phyloP scores from a whole-genome alignment of 2,329 filamentous ascomycete species.

The Calonectria honghensis region DNA sequence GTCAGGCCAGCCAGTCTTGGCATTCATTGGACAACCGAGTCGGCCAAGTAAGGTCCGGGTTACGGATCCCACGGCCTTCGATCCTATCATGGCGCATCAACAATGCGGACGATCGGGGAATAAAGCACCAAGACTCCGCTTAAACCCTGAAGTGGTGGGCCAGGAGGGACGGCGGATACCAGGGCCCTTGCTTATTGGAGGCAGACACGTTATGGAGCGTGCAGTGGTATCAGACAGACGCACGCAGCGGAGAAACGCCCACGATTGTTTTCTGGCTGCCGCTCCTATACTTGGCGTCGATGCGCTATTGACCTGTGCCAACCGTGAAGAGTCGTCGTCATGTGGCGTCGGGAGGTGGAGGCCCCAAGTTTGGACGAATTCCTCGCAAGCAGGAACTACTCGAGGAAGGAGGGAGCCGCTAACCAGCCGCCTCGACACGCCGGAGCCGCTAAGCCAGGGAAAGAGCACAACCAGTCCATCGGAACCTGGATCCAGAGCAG shows the following conservation, averaged over 20 bases:
- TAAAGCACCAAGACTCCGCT: slow-evolving; percentile 24
- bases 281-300: not conserved
- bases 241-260: not conserved
- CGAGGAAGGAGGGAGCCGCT: not conserved
- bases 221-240: slow-evolving; percentile 11
- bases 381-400: not conserved
- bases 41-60: slow-evolving; percentile 7
- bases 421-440: slow-evolving; percentile 8
- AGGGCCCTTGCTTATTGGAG: slow-evolving; percentile 29
- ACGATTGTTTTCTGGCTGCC: not conserved
- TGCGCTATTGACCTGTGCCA: not conserved
- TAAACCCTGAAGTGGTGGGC: slow-evolving; percentile 29
- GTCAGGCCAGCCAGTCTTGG: not conserved
- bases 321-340: slow-evolving; percentile 28
- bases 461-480: not conserved
- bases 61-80: not conserved
- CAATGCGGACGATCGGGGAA: not conserved
- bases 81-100: slow-evolving; percentile 11
- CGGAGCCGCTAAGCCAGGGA: not conserved
- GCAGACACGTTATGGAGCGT: slow-evolving; percentile 7
- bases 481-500: not conserved
- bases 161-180: slow-evolving; percentile 1
- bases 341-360: slow-evolving; percentile 24
- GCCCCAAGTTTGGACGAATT: slow-evolving; percentile 4
- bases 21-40: slow-evolving; percentile 8